Conservation (phyloP, 805 yeast genomes). For the Sugiyamaella boreocaroliniensis region DNA sequence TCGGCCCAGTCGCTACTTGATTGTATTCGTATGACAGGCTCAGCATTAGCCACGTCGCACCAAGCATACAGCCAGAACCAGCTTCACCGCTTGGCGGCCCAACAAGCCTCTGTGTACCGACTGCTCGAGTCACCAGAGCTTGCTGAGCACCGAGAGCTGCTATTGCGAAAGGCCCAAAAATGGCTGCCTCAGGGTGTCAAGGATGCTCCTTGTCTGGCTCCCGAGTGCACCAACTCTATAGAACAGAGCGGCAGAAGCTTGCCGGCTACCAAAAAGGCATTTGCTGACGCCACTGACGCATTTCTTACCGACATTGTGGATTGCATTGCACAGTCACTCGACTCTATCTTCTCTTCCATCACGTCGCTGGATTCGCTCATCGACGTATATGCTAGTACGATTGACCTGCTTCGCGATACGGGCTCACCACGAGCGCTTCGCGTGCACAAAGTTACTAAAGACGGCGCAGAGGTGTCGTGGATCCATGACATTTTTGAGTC, state of each 20-base stretch:
- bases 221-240: slow-evolving; percentile 4
- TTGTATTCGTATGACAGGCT: slow-evolving; percentile 11
- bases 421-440: background rate
- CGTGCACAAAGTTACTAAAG: background rate
- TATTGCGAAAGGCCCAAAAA: slow-evolving; percentile 3
- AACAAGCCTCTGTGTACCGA: slow-evolving; percentile 12
- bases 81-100: slow-evolving; percentile 9
- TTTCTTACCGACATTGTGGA: background rate
- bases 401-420: background rate
- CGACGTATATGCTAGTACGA: background rate
- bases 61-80: slow-evolving; percentile 15
- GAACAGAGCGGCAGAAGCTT: slow-evolving; percentile 1
- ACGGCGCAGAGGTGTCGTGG: background rate
- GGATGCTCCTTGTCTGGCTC: slow-evolving; percentile 12
- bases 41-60: slow-evolving; percentile 10
- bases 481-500: slow-evolving; percentile 3
- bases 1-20: slow-evolving; percentile 4
- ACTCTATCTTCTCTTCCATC: background rate
- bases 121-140: slow-evolving; percentile 16
- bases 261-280: background rate
- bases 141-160: slow-evolving; percentile 8
- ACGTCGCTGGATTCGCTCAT: background rate
- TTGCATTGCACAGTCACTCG: background rate
- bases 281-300: background rate
- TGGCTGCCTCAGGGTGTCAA: slow-evolving; percentile 17